Base-by-base conservation (phyloP, 345 rosid genomes). In the Euphorbia lathyris region DNA sequence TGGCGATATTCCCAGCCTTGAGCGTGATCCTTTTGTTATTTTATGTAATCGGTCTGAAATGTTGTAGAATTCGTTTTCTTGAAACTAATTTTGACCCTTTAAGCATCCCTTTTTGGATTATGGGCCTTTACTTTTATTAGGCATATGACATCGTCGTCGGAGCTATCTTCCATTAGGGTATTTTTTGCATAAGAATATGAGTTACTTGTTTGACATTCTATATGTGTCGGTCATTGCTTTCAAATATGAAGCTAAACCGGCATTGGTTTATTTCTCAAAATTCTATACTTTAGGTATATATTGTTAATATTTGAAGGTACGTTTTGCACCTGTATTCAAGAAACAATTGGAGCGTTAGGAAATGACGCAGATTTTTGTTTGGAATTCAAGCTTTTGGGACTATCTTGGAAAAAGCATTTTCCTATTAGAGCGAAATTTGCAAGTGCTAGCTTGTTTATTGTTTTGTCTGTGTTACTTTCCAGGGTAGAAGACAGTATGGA, bases 401-500 rank as follows among this genome's bases (percentile, higher is more conserved):
- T 32, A 22, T 64, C 20, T 43, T 64, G 38, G 2, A 19, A 60
- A 19, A 60, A 32, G 13, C 36, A 1, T 8, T 25, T 42, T 43
- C 52, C 1, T 63, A n/a, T 36, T 22, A 38, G 25, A 62, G 50
- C 27, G 47, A 25, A 40, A 34, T 23, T 29, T 43, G 67, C 9
- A 17, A 13, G 70, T 36, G 23, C 34, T 36, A 38, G 30, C 48
- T 25, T 20, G 9, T 47, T 53, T 22, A 52, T 70, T 8, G 32
- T 56, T 59, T 66, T 29, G 36, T 58, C 9, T 19, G 29, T 60
- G 30, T 72, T 69, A 34, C 23, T 38, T 61, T 14, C 17, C 22
- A 72, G 52, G 73, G 51, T 67, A 76, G 78, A 63, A 78, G 80
- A 58, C 72, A 70, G 22, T 20, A 90, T 91, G 95, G 93, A 91